Evolutionary conservation across 2,329 filamentous ascomycete genomes (phyloP), one percentile per base, ranked within the genome.

Genomic region (Seiridium cupressi): DNA sequence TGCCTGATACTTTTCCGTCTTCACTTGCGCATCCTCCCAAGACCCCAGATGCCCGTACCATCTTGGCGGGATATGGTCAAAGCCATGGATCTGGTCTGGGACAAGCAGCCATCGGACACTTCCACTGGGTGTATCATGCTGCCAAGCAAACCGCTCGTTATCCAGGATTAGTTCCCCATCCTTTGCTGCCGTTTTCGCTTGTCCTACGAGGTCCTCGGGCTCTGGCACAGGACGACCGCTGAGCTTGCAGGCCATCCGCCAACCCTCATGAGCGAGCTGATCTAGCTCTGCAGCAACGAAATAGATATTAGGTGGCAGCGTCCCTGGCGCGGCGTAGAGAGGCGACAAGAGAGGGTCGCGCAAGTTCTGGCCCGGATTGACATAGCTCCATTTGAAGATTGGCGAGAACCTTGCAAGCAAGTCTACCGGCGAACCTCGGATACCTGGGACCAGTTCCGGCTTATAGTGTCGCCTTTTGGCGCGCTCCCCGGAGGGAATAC

Each of bases 251-350:
- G 73, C 74, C 67, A 78, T 66, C 35, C 72, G 64, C 73, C 74
- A 78, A 7, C 64, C 72, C 66, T 82, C 81, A 40, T 74, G 70
- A 1, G 73, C 74, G 11, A 81, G 65, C 67, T 80, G 74, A 65
- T 83, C 81, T 58, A 79, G 72, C 70, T 83, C 78, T 11, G 73
- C 73, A 0, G 69, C 77, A 5, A 82, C 62, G 40, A 81, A 65
- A 62, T 79, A 82, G 3, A 83, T 69, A 49, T 75, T 70, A 18
- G 65, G 67, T 4, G 80, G 81, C 36, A 83, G 68, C 31, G 63
- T 46, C 11, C 73, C 69, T 13, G 71, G 67, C 9, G 64, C 51
- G 4, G 71, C 69, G 44, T 67, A 74, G 31, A 62, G 60, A 0
- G 80, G 78, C 44, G 77, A 81, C 9, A 83, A 58, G 42, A 79